Evolutionary conservation across 169 alveolate genomes (phyloP).

Genomic region (Cardiosporidium cionae): DNA sequence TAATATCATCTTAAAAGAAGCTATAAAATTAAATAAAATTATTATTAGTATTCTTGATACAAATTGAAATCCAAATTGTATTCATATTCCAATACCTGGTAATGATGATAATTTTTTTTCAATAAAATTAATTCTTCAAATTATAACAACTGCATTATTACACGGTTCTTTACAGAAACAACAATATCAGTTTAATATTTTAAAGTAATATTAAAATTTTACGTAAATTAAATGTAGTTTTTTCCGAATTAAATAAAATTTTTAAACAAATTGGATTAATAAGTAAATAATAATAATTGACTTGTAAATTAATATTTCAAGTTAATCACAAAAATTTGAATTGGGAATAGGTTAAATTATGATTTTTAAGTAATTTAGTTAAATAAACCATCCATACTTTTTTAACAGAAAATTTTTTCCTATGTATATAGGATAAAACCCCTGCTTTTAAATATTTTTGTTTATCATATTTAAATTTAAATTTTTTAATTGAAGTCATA

Average conservation of each 20-base stretch:
- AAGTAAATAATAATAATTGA: not conserved
- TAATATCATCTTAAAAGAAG: not conserved
- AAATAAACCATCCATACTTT: no score
- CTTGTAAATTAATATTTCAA: not conserved
- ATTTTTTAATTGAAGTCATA: not conserved
- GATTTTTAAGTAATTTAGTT: not conserved
- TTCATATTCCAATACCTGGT: not conserved
- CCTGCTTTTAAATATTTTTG: not conserved
- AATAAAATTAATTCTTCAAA: constrained; percentile 2
- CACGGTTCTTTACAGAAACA: not conserved
- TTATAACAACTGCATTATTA: constrained; percentile 6
- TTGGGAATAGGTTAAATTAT: not conserved
- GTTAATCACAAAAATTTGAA: not conserved
- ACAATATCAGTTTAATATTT: not conserved
- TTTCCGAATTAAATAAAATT: not conserved
- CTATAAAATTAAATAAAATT: constrained; percentile 1
- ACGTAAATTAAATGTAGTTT: not conserved
- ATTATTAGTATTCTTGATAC: constrained; percentile 10
- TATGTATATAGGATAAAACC: not conserved
- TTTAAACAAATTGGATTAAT: not conserved
- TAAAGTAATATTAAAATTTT: not conserved
- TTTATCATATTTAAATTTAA: no score
- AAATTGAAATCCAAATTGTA: not conserved
- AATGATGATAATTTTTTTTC: constrained; percentile 1
- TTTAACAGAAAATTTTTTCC: no score